phyloP scores from a whole-genome alignment of 75 land plant species.

The Pinus tabuliformis region DNA sequence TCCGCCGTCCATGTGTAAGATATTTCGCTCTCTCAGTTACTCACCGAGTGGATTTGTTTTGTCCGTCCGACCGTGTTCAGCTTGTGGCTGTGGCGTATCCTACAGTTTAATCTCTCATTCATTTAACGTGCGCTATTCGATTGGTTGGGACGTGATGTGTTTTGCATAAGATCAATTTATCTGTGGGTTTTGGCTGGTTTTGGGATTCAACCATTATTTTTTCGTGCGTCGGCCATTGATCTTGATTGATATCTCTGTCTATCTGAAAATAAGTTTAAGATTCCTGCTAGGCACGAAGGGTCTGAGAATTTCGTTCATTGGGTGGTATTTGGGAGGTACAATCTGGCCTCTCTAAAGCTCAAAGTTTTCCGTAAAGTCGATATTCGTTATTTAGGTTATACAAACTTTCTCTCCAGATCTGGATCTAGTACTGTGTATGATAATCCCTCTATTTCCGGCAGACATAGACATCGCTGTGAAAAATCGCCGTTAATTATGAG shows the following conservation, averaged over 20 bases:
- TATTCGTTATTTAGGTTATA: neutral
- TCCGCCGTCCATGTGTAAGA: no score
- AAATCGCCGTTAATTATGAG: conserved; percentile 1
- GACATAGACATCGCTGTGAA: neutral
- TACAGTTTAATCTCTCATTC: neutral
- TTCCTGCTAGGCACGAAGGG: no score
- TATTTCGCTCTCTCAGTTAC: no score
- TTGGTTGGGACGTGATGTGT: neutral
- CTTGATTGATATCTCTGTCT: no score
- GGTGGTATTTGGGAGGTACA: neutral
- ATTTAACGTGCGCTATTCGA: neutral
- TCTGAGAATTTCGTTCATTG: no score
- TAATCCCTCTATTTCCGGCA: neutral
- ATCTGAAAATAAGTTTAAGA: no score
- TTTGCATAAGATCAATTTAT: neutral
- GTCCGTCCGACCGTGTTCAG: no score
- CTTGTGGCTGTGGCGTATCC: neutral
- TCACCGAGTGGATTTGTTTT: no score
- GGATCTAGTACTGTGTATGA: neutral
- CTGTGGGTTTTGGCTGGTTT: neutral
- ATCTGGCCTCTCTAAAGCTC: neutral
- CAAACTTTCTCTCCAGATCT: neutral
- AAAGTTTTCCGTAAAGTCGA: neutral
- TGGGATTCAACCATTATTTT: neutral
- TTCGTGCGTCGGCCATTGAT: no score